Evolutionary conservation across 345 rosid species (phyloP).

Genomic region (Nasturtium officinale): DNA sequence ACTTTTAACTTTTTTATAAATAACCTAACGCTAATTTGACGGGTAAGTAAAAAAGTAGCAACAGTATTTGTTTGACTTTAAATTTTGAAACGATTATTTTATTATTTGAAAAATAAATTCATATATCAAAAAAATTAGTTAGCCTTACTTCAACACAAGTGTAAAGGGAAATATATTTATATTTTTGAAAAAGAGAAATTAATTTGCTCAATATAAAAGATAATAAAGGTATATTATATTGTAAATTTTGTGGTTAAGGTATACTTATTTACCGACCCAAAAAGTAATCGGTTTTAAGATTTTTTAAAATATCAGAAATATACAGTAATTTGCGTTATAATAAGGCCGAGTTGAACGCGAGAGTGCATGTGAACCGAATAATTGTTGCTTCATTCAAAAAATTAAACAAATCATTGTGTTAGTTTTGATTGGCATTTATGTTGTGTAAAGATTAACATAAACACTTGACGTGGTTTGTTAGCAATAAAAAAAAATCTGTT

Average conservation of each 20-base stretch:
- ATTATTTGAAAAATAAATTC: background rate
- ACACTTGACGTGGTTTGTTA: conserved; percentile 30
- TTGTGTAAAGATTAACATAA: conserved; percentile 30
- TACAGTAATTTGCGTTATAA: conserved; percentile 13
- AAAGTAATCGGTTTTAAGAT: background rate
- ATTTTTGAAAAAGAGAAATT: background rate
- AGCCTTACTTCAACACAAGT: background rate
- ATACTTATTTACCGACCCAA: conserved; percentile 4
- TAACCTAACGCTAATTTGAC: conserved; percentile 33
- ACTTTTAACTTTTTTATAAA: conserved; percentile 15
- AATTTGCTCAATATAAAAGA: background rate
- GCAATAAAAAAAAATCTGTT: background rate
- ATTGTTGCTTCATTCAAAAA: conserved; percentile 25
- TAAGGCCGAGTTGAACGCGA: conserved; percentile 17
- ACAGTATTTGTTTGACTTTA: conserved; percentile 17
- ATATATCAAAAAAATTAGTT: background rate
- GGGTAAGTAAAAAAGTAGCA: conserved; percentile 8
- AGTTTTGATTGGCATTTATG: conserved; percentile 23
- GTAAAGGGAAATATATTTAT: background rate
- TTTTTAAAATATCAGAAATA: background rate
- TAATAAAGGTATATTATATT: background rate
- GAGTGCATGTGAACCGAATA: conserved; percentile 41
- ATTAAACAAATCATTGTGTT: conserved; percentile 34
- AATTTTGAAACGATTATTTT: background rate
- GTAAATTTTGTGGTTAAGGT: background rate